Evolutionary conservation across 2,329 filamentous ascomycete species (phyloP).

Genomic region (Sarocladium strictum): DNA sequence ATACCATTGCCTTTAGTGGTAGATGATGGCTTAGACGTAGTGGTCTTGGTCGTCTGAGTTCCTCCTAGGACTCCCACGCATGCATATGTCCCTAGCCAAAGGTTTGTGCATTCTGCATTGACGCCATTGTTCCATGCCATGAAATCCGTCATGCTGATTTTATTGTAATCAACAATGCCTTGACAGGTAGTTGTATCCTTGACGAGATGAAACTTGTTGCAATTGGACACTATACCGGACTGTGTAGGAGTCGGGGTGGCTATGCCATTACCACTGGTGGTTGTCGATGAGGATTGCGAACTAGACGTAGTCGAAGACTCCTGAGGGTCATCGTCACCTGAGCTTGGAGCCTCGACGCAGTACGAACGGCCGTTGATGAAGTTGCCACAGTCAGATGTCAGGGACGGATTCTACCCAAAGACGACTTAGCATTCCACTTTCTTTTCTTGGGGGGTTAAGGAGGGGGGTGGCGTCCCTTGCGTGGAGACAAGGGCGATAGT

Average conservation of each 20-base stretch:
- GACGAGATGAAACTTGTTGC: conserved; percentile 19
- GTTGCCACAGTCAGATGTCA: conserved; percentile 3
- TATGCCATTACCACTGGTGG: conserved; percentile 14
- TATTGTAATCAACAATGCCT: conserved; percentile 14
- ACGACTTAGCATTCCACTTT: too few species aligned
- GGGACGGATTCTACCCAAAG: conserved; percentile 8
- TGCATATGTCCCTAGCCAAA: conserved; percentile 9
- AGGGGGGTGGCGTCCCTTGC: too few species aligned
- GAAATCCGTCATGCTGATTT: conserved; percentile 16
- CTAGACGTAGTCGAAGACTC: not conserved
- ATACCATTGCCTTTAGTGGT: conserved; percentile 12
- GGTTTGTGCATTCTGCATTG: not conserved
- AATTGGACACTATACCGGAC: conserved; percentile 18
- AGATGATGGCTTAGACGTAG: conserved; percentile 8
- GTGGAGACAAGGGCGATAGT: too few species aligned
- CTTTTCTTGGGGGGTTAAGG: too few species aligned
- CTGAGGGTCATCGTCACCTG: not conserved
- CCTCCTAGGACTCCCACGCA: conserved; percentile 2
- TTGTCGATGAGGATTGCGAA: not conserved
- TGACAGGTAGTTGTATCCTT: conserved; percentile 16
- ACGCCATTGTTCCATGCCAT: conserved; percentile 12
- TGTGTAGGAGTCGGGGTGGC: conserved; percentile 21
- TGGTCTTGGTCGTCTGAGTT: not conserved
- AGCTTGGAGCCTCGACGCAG: conserved; percentile 2
- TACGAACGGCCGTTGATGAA: conserved; percentile 1